Conservation (phyloP, 2,329 filamentous ascomycete genomes). For the Hymenoscyphus occultus region DNA sequence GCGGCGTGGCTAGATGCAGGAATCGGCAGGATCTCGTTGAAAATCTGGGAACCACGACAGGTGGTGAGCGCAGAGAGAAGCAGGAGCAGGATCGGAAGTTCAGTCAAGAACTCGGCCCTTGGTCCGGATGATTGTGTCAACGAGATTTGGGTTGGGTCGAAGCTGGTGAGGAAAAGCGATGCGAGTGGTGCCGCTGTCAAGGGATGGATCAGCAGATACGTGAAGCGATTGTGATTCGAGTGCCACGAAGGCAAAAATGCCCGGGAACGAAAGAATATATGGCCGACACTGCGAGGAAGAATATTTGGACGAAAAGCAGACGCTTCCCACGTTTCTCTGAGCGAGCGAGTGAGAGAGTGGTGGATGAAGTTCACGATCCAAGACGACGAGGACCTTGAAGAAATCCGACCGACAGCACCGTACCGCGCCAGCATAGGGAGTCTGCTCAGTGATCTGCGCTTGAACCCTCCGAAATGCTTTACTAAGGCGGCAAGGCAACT, state of each 20-base stretch:
- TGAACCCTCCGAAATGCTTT: background rate
- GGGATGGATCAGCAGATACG: background rate
- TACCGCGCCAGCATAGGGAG: background rate
- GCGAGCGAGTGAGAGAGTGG: background rate
- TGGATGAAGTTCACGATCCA: constrained; percentile 1
- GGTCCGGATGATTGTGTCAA: constrained; percentile 9
- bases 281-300: background rate
- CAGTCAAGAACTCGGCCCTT: constrained; percentile 13
- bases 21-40: constrained; percentile 2
- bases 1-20: constrained; percentile 1
- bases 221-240: constrained; percentile 5
- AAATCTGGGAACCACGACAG: constrained; percentile 1
- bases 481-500: background rate
- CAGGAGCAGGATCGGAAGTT: background rate
- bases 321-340: background rate
- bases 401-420: background rate
- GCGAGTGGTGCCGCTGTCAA: constrained; percentile 1
- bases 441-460: background rate
- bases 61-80: background rate
- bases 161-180: background rate
- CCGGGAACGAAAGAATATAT: constrained; percentile 2
- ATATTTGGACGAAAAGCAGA: background rate
- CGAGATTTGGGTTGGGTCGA: background rate
- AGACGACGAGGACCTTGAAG: background rate
- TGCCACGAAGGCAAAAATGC: constrained; percentile 1